These are phyloP conservation scores for Tubosaeta sp. DNA, from an alignment of 768 basidiomycete genomes.

Conservation along the genomic window DNA sequence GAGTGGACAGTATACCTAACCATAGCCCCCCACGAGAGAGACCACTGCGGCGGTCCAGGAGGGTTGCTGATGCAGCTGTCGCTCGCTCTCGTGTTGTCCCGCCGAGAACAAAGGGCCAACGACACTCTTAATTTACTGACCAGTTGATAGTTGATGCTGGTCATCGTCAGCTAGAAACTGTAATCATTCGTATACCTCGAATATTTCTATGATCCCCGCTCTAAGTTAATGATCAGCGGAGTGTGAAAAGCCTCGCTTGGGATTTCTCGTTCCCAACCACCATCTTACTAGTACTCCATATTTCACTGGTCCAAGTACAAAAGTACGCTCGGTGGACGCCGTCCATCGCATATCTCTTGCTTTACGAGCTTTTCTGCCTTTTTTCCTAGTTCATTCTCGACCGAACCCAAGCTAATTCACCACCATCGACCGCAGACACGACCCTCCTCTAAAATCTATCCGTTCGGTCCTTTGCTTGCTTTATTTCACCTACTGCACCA, in stretches of 20 bases:
- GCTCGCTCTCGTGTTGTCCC: conserved; percentile 44
- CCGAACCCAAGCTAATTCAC: conserved; percentile 32
- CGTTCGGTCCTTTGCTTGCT: conserved; percentile 16
- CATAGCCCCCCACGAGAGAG: conserved; percentile 4
- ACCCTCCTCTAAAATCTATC: conserved; percentile 17
- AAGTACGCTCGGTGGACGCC: conserved; percentile 31
- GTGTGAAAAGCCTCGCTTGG: conserved; percentile 31
- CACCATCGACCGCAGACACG: conserved; percentile 26
- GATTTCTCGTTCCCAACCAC: conserved; percentile 31
- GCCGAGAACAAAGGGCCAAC: conserved; percentile 23
- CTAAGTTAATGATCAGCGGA: conserved; percentile 18
- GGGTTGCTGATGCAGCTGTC: conserved; percentile 58
- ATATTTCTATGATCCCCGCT: conserved; percentile 25
- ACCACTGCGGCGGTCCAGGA: conserved; percentile 49
- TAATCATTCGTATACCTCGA: conserved; percentile 21
- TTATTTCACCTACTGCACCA: conserved; percentile 28
- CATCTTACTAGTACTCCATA: conserved; percentile 37
- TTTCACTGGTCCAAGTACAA: conserved; percentile 34
- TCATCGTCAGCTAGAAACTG: conserved; percentile 14
- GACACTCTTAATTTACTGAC: conserved; percentile 20
- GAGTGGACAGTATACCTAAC: conserved; percentile 1
- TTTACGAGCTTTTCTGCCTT: conserved; percentile 17
- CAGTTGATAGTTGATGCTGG: background rate
- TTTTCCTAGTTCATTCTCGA: conserved; percentile 21
- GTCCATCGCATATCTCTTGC: conserved; percentile 31